Evolutionary conservation across 1,284 basidiomycete species (phyloP).

Genomic region (Cryptococcus hybrid): DNA sequence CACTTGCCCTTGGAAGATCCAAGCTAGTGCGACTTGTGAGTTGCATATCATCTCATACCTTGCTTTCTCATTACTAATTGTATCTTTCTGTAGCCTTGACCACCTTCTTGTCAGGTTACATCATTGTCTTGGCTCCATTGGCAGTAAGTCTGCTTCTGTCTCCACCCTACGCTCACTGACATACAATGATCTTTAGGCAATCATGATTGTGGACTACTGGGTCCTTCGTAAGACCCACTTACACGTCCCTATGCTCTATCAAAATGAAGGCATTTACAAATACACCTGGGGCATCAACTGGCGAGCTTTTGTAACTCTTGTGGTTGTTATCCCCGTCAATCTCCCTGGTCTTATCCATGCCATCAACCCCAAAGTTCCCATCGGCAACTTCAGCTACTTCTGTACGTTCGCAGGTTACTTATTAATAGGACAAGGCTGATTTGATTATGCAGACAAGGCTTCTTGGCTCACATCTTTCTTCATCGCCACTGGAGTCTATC

Average conservation of each 20-base stretch:
- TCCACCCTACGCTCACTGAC: not conserved
- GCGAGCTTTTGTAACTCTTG: conserved; percentile 36
- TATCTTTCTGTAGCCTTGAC: conserved; percentile 25
- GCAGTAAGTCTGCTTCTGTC: conserved; percentile 6
- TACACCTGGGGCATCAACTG: conserved; percentile 43
- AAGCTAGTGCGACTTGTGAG: conserved; percentile 30
- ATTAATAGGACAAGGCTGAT: not conserved
- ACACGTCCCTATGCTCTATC: conserved; percentile 45
- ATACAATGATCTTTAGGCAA: conserved; percentile 7
- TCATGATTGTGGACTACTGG: conserved; percentile 47
- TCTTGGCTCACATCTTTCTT: conserved; percentile 41
- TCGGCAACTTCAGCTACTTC: conserved; percentile 42
- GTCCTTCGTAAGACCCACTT: conserved; percentile 29
- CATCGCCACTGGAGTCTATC: conserved; percentile 30
- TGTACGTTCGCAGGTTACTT: conserved; percentile 17
- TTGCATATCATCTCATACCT: not conserved
- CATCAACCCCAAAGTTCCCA: conserved; percentile 33
- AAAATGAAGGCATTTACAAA: conserved; percentile 45
- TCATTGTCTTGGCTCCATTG: conserved; percentile 44
- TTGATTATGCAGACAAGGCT: conserved; percentile 22
- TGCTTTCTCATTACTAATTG: not conserved
- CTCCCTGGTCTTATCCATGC: conserved; percentile 41
- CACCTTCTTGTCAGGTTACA: conserved; percentile 46
- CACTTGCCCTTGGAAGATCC: conserved; percentile 46
- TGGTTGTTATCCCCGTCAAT: conserved; percentile 41